These are phyloP conservation scores for Bipolaris sorokiniana DNA, from an alignment of 2,329 filamentous ascomycete genomes.

Conservation along the genomic window DNA sequence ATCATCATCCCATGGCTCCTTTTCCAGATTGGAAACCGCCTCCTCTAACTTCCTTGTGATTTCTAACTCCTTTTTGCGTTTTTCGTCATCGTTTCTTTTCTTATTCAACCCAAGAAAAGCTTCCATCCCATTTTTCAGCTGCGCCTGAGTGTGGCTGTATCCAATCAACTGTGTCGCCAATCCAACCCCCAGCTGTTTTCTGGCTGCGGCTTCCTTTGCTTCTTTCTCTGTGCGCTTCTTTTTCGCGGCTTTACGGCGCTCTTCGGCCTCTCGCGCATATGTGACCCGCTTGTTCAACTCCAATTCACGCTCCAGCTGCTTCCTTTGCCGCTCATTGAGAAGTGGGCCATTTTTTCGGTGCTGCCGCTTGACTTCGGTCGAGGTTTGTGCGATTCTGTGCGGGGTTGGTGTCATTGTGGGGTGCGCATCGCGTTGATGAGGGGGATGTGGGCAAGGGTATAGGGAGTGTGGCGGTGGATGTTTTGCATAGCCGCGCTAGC, in stretches of 20 bases:
- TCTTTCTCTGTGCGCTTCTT: constrained; percentile 44
- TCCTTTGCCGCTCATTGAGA: constrained; percentile 35
- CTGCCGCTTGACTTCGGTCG: constrained; percentile 42
- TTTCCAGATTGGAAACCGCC: constrained; percentile 31
- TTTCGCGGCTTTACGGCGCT: constrained; percentile 35
- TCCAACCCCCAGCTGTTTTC: constrained; percentile 41
- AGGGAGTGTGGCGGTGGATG: constrained; percentile 6
- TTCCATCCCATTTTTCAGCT: constrained; percentile 49
- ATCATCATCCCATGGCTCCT: constrained; percentile 45
- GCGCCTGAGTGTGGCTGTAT: constrained; percentile 47
- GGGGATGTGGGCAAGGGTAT: constrained; percentile 5
- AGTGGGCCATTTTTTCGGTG: constrained; percentile 40
- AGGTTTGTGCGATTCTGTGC: constrained; percentile 41
- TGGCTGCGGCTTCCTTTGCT: constrained; percentile 36
- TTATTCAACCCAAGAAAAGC: constrained; percentile 41
- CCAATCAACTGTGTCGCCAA: constrained; percentile 49
- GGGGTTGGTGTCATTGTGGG: constrained; percentile 34
- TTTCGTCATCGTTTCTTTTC: constrained; percentile 27
- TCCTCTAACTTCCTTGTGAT: constrained; percentile 30
- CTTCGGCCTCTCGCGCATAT: constrained; percentile 42
- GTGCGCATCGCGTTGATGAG: constrained; percentile 12
- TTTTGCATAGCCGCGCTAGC: constrained; percentile 14
- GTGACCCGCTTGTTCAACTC: constrained; percentile 44
- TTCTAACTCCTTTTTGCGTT: constrained; percentile 26
- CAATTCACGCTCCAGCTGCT: constrained; percentile 39